A percentile compares a stretch with the other conserved stretches of the same genome.
phyloP scores from a whole-genome alignment of 331 rosid species.

The Quercus phellos region DNA sequence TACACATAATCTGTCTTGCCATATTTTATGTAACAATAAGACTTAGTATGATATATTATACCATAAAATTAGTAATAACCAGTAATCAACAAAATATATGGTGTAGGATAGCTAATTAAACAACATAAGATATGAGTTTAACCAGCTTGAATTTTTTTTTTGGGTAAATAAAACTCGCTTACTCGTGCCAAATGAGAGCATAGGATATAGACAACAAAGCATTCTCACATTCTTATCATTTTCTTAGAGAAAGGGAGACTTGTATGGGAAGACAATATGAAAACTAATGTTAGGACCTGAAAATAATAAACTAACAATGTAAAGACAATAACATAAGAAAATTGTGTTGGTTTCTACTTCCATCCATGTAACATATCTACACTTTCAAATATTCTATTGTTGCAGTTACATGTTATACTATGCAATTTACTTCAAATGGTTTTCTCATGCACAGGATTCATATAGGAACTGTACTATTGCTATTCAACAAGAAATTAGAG shows the following conservation, averaged over 20 bases:
- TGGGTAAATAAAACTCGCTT: too few relatives aligned
- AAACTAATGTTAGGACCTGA: not conserved
- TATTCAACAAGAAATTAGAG: conserved; percentile 61
- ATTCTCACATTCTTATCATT: not conserved
- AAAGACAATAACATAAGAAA: not conserved
- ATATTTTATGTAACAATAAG: too few relatives aligned
- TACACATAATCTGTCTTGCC: too few relatives aligned
- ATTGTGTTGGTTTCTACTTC: not conserved
- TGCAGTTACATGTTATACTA: not conserved
- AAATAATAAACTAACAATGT: not conserved
- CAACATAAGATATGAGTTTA: too few relatives aligned
- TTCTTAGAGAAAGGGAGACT: not conserved
- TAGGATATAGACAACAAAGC: not conserved
- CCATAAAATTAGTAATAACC: too few relatives aligned
- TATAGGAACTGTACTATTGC: conserved; percentile 45
- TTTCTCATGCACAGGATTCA: conserved; percentile 42
- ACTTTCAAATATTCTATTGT: not conserved
- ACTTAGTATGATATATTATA: too few relatives aligned
- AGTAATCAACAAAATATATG: too few relatives aligned
- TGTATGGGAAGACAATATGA: not conserved
- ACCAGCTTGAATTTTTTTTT: too few relatives aligned
- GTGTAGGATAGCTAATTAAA: too few relatives aligned
- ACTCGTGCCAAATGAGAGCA: not conserved
- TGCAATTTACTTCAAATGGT: not conserved
- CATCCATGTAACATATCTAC: not conserved